Base-by-base conservation (phyloP, 192 early-diverging fungal species). In the Backusella macrospora region DNA sequence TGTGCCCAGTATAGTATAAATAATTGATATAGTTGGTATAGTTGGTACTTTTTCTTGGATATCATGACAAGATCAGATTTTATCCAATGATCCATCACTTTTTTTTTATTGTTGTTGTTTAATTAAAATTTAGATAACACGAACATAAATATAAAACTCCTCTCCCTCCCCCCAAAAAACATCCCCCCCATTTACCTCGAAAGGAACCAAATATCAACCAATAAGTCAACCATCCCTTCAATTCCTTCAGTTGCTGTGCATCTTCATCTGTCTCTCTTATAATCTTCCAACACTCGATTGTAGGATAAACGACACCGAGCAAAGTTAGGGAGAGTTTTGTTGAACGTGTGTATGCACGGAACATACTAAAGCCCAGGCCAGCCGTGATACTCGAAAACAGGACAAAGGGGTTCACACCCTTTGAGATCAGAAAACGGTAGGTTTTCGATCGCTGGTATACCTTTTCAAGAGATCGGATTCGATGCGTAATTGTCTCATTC, bases 1-100 rank as follows among this genome's bases (percentile, higher is more conserved):
- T 89, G 87, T 39, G 87, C 87, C 87, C 87, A 89, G 76, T 86
- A 89, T 9, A 89, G 76, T 39, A 89, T 79, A 14, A 80, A 18
- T 2, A 89, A 52, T 42, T 87, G 84, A 38, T 81, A 83, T 6
- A 89, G 65, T 77, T 84, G 84, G 42, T 81, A 83, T 6, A 89
- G 65, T 77, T 84, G 84, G 63, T 89, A 89, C 39, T 81, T 82
- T 23, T 68, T 26, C 45, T 47, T 8, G 82, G 86, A 43, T 83
- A 81, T 37, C 81, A 74, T 21, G 77, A 73, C 18, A 83, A 59
- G 6, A 85, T 38, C 52, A 74, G 74, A 9, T 59, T 71, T 6
- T 78, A 68, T 83, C 85, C 85, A 88, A 44, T 85, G 76, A 74
- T 88, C 87, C 29, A 83, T 66, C 29, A 88, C 82, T 81, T 62